Conservation (phyloP, 1,139 yeast species). For the Blastobotrys illinoisensis region DNA sequence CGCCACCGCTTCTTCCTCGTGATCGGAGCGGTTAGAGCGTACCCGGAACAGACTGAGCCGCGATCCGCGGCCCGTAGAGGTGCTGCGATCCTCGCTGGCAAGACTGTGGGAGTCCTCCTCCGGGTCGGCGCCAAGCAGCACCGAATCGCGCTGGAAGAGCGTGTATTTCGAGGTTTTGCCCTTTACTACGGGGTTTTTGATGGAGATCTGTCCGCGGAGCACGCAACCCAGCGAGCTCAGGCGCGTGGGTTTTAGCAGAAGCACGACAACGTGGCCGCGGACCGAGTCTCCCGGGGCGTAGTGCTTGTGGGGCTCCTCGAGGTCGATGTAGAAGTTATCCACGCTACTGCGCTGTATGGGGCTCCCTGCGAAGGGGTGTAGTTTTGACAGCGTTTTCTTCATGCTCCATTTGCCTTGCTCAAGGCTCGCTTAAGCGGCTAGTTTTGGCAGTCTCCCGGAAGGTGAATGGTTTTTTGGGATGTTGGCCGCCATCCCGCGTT, state of each 20-base stretch:
- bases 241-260: constrained; percentile 24
- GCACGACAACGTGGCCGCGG: constrained; percentile 35
- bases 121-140: constrained; percentile 54
- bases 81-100: neutral
- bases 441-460: neutral
- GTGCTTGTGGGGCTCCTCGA: constrained; percentile 67
- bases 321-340: constrained; percentile 58
- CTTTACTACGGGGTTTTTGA: constrained; percentile 41
- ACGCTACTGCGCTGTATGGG: constrained; percentile 6
- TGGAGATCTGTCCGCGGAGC: constrained; percentile 28
- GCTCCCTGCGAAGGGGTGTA: neutral
- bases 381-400: neutral
- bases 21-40: neutral
- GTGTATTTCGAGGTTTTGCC: constrained; percentile 32
- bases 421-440: neutral
- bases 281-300: constrained; percentile 66
- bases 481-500: neutral
- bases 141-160: constrained; percentile 55
- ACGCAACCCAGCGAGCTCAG: constrained; percentile 25
- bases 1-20: constrained; percentile 3
- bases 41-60: neutral
- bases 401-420: neutral
- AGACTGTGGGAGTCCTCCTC: constrained; percentile 2
- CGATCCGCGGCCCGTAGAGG: neutral
- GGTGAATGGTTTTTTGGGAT: neutral